phyloP scores from a whole-genome alignment of 2,329 filamentous ascomycete genomes.

The Aspergillus uvarum region DNA sequence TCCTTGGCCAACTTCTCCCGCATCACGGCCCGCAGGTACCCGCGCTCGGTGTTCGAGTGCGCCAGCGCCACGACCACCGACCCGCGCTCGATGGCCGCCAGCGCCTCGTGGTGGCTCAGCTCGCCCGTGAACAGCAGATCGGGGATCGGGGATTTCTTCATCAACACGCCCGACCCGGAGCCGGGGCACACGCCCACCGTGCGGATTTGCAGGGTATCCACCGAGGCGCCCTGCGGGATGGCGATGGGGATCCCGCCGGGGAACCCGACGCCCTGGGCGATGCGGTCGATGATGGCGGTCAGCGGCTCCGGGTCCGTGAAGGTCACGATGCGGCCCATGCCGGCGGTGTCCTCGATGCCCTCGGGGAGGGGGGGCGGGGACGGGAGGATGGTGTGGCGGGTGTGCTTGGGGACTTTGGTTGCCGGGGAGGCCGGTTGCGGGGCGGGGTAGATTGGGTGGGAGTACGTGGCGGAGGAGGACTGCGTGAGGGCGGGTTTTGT shows the following conservation, averaged over 20 bases:
- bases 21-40: constrained; percentile 73
- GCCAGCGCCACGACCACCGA: constrained; percentile 81
- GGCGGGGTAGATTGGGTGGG: constrained; percentile 26
- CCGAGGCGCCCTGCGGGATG: constrained; percentile 58
- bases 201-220: constrained; percentile 58
- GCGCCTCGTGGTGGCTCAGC: constrained; percentile 86
- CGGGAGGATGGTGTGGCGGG: constrained; percentile 55
- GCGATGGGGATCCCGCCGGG: constrained; percentile 65
- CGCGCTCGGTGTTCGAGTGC: constrained; percentile 89
- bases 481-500: constrained; percentile 10
- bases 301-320: constrained; percentile 56
- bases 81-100: constrained; percentile 81
- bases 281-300: constrained; percentile 60
- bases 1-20: constrained; percentile 61
- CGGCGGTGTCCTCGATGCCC: constrained; percentile 50
- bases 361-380: constrained; percentile 38
- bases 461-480: constrained; percentile 39
- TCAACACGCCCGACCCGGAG: constrained; percentile 71
- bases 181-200: constrained; percentile 87
- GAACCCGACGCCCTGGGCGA: constrained; percentile 63
- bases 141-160: constrained; percentile 59
- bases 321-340: constrained; percentile 61
- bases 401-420: constrained; percentile 47
- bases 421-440: constrained; percentile 26
- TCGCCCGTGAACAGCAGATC: constrained; percentile 90